Evolutionary conservation across 75 land plant species (phyloP).

Genomic region (Larix kaempferi): DNA sequence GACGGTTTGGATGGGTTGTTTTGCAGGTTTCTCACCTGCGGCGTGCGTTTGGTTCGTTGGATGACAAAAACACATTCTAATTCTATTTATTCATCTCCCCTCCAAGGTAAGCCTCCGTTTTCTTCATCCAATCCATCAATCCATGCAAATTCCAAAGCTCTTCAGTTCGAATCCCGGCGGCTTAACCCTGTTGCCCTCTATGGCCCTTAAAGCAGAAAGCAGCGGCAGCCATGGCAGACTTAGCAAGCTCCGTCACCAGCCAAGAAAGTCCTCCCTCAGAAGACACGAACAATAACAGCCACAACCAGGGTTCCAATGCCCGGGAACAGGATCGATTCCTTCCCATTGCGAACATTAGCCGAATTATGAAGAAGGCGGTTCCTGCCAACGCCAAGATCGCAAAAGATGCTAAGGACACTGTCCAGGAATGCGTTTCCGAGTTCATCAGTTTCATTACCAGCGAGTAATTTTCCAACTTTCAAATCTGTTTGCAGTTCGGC

Average conservation of each 20-base stretch:
- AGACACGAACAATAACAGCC: neutral
- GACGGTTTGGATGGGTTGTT: constrained; percentile 3
- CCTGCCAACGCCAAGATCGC: constrained; percentile 80
- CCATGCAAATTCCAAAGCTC: neutral
- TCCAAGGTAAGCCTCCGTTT: neutral
- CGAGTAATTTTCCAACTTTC: constrained; percentile 15
- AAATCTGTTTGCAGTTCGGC: too few species aligned
- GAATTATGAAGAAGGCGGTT: constrained; percentile 74
- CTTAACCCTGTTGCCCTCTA: neutral
- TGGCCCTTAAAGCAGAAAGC: neutral
- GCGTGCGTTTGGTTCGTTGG: constrained; percentile 1
- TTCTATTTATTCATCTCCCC: neutral
- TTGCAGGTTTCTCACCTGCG: neutral
- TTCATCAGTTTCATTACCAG: constrained; percentile 85
- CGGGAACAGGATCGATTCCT: constrained; percentile 67
- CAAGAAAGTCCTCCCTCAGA: neutral
- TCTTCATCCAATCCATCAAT: neutral
- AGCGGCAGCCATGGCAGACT: neutral
- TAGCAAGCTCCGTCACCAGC: neutral
- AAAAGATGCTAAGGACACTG: constrained; percentile 80
- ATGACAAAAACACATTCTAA: neutral
- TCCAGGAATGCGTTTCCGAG: constrained; percentile 87
- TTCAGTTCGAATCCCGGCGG: neutral
- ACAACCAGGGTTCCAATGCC: neutral
- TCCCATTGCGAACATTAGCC: constrained; percentile 74